Evolutionary conservation across 2,329 filamentous ascomycete genomes (phyloP).

Genomic region (Albifimbria verrucaria): DNA sequence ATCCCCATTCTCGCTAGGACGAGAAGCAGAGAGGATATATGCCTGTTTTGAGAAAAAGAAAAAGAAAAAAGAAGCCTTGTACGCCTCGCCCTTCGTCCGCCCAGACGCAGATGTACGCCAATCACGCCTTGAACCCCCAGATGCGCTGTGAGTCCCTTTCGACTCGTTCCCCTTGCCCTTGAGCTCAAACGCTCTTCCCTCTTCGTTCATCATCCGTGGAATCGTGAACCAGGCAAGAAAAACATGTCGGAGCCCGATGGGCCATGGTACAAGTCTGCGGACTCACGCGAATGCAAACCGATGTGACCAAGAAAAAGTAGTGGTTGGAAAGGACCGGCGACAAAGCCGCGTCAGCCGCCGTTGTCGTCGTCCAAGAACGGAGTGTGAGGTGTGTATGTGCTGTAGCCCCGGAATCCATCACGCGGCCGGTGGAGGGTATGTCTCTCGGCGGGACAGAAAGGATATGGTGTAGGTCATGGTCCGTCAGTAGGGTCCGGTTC

Average conservation of each 20-base stretch:
- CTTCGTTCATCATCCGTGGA: conserved; percentile 25
- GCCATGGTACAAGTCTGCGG: conserved; percentile 24
- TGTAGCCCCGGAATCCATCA: not conserved
- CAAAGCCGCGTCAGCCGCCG: conserved; percentile 4
- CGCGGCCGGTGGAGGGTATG: conserved; percentile 1
- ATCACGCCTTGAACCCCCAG: conserved; percentile 17
- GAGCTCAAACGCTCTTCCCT: conserved; percentile 18
- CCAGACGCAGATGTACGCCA: conserved; percentile 12
- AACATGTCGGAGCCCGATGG: conserved; percentile 26
- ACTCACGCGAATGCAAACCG: conserved; percentile 18
- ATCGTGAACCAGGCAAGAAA: conserved; percentile 25
- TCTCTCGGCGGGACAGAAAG: not conserved
- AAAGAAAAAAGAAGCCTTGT: conserved; percentile 22
- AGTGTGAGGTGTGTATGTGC: conserved; percentile 6
- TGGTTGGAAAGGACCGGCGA: conserved; percentile 13
- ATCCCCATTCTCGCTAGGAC: conserved; percentile 12
- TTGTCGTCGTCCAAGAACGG: conserved; percentile 5
- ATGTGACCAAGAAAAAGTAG: conserved; percentile 3
- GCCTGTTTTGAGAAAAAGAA: not conserved
- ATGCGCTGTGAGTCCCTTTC: conserved; percentile 18
- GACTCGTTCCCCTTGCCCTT: not conserved
- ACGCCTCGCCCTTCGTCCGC: conserved; percentile 20
- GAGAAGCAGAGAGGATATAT: conserved; percentile 3
- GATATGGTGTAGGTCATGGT: conserved; percentile 16
- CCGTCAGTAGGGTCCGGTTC: conserved; percentile 29